Conservation (phyloP, 306 rosid genomes). For the Datisca glomerata region DNA sequence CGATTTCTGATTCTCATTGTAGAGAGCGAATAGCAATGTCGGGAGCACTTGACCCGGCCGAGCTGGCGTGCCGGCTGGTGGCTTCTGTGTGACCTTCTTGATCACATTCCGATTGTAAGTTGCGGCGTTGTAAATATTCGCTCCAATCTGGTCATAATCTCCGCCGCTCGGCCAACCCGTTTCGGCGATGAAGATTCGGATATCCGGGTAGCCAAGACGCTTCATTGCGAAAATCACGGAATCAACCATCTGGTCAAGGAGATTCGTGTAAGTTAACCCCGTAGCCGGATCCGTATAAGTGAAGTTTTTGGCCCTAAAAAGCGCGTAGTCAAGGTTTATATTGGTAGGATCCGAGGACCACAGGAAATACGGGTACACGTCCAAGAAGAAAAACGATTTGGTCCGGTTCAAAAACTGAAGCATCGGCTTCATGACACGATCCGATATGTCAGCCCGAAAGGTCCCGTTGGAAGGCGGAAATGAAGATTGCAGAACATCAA, state of each 20-base stretch:
- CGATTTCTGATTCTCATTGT: constrained; percentile 59
- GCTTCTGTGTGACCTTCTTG: constrained; percentile 35
- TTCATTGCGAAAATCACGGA: constrained; percentile 68
- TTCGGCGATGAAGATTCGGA: constrained; percentile 62
- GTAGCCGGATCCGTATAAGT: constrained; percentile 48
- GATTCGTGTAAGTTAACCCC: constrained; percentile 45
- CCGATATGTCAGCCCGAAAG: constrained; percentile 46
- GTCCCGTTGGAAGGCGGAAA: constrained; percentile 74
- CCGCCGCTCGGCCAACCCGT: constrained; percentile 97
- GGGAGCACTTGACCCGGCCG: constrained; percentile 54
- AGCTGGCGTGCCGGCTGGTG: constrained; percentile 63
- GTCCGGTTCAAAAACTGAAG: constrained; percentile 42
- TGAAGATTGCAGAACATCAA: constrained; percentile 55
- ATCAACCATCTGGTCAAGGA: constrained; percentile 88
- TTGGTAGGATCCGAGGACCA: constrained; percentile 44
- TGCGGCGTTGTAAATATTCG: constrained; percentile 65
- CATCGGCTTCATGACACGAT: constrained; percentile 46
- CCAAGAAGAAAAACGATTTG: constrained; percentile 68
- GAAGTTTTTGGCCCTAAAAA: constrained; percentile 29
- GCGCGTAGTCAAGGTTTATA: constrained; percentile 42
- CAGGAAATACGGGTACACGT: constrained; percentile 59
- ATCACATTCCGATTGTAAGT: constrained; percentile 58
- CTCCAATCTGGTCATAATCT: constrained; percentile 59
- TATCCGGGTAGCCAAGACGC: constrained; percentile 46
- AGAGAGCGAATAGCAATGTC: constrained; percentile 54